A percentile compares a stretch with the other conserved stretches of the same genome.
Conservation (phyloP, 148 eudicot genomes). For the Rhododendron mucronatum region DNA sequence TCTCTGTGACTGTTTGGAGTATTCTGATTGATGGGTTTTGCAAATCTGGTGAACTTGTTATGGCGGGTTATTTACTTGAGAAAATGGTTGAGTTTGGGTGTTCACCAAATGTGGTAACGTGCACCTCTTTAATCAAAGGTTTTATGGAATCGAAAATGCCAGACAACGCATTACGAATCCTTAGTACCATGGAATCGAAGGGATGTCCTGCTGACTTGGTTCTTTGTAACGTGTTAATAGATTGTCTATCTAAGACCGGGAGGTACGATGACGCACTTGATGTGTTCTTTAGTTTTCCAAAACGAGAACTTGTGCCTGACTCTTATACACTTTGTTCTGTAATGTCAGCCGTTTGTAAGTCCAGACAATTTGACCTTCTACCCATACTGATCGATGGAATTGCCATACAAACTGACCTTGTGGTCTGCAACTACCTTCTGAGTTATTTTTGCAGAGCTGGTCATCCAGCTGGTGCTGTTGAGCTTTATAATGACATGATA, state of each 20-base stretch:
- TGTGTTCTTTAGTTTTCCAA: conserved; percentile 33
- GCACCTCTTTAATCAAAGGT: conserved; percentile 42
- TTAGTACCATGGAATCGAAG: conserved; percentile 34
- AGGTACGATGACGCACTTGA: conserved; percentile 37
- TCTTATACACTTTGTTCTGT: conserved; percentile 42
- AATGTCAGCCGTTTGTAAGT: conserved; percentile 23
- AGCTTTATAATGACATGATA: conserved; percentile 39
- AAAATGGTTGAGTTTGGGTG: conserved; percentile 45
- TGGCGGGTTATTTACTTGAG: conserved; percentile 32
- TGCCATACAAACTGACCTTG: conserved; percentile 33
- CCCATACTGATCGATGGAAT: conserved; percentile 32
- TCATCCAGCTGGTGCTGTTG: conserved; percentile 35
- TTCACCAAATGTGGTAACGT: conserved; percentile 45
- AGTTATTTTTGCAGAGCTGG: conserved; percentile 55
- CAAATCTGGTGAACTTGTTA: conserved; percentile 28
- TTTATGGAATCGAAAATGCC: conserved; percentile 32
- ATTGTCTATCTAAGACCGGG: conserved; percentile 40
- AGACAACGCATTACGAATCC: conserved; percentile 30
- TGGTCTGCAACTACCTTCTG: conserved; percentile 37
- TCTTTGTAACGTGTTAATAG: conserved; percentile 43
- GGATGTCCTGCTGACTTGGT: conserved; percentile 43
- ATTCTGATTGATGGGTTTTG: conserved; percentile 46
- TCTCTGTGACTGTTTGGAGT: conserved; percentile 35
- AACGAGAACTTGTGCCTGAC: conserved; percentile 37
- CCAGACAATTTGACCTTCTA: conserved; percentile 28